Base-by-base conservation (phyloP, 345 rosid species). In the Jatropha curcas region DNA sequence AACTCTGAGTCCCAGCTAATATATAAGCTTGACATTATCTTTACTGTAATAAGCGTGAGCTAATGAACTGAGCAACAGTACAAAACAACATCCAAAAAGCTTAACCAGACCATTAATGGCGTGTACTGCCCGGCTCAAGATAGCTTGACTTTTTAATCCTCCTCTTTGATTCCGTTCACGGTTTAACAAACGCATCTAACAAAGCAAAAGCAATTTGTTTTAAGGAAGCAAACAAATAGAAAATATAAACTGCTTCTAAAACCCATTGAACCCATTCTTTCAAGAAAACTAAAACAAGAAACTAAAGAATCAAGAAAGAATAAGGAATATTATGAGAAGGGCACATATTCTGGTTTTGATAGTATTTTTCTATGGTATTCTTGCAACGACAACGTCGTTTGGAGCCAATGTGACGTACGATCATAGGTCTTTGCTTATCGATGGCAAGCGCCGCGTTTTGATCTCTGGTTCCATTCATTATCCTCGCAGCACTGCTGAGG, bases 381-480 rank as follows among this genome's bases (percentile, higher is more conserved):
- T 81, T 79, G 72, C 59, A 1, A 84, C 73, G 0, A 65, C 81
- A 71, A 69, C 82, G 73, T 71, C 90, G 77, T 84, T 84, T 30
- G 84, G 76, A 7, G 76, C 82, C 51, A 88, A 77, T 73, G 97
- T 94, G 73, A 88, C 91, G 64, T 94, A 94, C 77, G 97, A 94
- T 77, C 88, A 86, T 70, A 76, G 95, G 31, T 90, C 98, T 24
- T 30, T 94, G 71, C 82, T 92, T 67, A 82, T 94, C 75, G 92
- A 83, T 66, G 98, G 98, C 22, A 87, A 88, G 63, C 82, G 95
- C 61, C 83, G 88, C 59, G 82, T 94, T 71, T 77, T 94, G 70
- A 68, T 92, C 74, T 92, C 98, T 52, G 98, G 98, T 31, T 89
- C 98, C 70, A 92, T 94, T 82, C 98, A 94, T 78, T 94, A 94